These are phyloP conservation scores for Acacia crassicarpa DNA, from an alignment of 306 rosid genomes.

Conservation along the genomic window DNA sequence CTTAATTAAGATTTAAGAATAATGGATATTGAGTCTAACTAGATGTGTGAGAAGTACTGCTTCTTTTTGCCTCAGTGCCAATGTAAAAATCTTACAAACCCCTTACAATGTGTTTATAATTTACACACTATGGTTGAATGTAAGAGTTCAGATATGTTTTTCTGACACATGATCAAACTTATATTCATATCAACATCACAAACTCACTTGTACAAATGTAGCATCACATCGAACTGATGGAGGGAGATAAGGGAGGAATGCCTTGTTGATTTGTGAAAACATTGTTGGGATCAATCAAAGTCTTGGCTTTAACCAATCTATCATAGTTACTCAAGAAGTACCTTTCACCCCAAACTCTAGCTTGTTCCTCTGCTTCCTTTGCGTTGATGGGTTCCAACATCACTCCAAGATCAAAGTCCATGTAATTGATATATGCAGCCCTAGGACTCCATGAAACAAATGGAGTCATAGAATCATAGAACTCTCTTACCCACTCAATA, in stretches of 20 bases:
- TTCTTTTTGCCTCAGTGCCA: too few species aligned
- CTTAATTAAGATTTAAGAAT: too few species aligned
- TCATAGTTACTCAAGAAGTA: slow-evolving; percentile 74
- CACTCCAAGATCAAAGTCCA: slow-evolving; percentile 76
- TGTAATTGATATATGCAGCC: slow-evolving; percentile 76
- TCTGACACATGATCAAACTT: slow-evolving; percentile 11
- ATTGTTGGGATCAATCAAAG: slow-evolving; percentile 62
- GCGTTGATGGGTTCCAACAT: slow-evolving; percentile 31
- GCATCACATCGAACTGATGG: not conserved
- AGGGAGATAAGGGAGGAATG: slow-evolving; percentile 52
- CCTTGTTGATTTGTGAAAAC: slow-evolving; percentile 70
- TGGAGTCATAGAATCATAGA: slow-evolving; percentile 56
- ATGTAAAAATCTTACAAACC: too few species aligned
- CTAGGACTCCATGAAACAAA: slow-evolving; percentile 77
- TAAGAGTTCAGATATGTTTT: not conserved
- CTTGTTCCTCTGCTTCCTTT: slow-evolving; percentile 40
- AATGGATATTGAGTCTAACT: too few species aligned
- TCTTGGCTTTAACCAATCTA: slow-evolving; percentile 68
- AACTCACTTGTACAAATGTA: slow-evolving; percentile 2
- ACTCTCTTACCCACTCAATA: slow-evolving; percentile 61
- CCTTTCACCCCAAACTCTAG: slow-evolving; percentile 76
- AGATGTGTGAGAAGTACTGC: too few species aligned
- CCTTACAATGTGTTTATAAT: too few species aligned
- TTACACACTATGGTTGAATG: too few species aligned
- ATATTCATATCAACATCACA: slow-evolving; percentile 1